phyloP scores from a whole-genome alignment of 73 alveolate genomes.

The Tetrahymena thermophila region DNA sequence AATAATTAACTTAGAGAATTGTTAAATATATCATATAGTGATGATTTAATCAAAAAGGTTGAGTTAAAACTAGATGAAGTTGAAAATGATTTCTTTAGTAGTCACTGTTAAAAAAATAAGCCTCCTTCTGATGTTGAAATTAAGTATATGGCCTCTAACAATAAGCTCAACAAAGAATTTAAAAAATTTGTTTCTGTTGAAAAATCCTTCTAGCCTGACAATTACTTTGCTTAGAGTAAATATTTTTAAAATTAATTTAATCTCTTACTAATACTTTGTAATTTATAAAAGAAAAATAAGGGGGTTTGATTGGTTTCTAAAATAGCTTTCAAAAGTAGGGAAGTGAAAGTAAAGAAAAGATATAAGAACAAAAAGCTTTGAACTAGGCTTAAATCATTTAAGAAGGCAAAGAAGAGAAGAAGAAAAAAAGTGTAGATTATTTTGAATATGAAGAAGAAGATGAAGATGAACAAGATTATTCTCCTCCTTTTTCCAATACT shows the following conservation, averaged over 20 bases:
- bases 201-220: neutral
- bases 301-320: neutral
- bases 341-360: neutral
- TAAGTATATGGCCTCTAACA: neutral
- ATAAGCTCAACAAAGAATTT: neutral
- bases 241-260: neutral
- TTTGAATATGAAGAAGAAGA: neutral
- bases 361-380: neutral
- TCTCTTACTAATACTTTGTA: neutral
- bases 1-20: neutral
- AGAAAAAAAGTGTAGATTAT: too few relatives aligned
- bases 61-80: neutral
- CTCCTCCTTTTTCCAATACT: neutral
- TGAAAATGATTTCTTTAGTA: neutral
- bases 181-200: neutral
- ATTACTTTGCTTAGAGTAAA: neutral
- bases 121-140: neutral
- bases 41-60: neutral
- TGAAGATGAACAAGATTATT: neutral
- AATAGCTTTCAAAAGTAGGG: neutral
- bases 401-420: neutral
- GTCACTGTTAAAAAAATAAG: neutral
- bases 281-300: neutral
- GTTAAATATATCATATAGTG: neutral
- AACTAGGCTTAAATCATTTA: neutral